Evolutionary conservation across 164 flowering plant species (phyloP).

Genomic region (Piper betle): DNA sequence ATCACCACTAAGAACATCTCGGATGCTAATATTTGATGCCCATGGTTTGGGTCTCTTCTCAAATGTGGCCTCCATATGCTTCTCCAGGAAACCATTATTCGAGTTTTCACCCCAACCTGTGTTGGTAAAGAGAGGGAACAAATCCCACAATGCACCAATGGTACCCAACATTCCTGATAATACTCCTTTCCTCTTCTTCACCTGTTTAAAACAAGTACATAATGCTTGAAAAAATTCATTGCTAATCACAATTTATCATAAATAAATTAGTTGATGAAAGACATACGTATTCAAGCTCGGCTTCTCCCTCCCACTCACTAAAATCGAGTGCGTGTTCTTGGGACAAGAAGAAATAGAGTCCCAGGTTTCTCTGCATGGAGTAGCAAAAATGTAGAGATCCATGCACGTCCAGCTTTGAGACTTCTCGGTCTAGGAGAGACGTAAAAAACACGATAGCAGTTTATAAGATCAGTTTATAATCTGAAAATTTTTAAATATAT

Average conservation of each 20-base stretch:
- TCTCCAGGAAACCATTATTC: constrained; percentile 70
- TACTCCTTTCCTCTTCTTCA: constrained; percentile 62
- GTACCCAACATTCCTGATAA: constrained; percentile 97
- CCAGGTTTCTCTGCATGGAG: constrained; percentile 97
- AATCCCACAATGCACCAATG: constrained; percentile 90
- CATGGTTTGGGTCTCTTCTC: constrained; percentile 79
- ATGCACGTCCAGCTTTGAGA: constrained; percentile 99
- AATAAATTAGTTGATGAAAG: not conserved
- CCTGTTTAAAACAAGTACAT: constrained; percentile 24
- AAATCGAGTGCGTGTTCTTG: constrained; percentile 82
- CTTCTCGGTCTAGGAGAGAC: too few relatives aligned
- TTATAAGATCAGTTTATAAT: too few relatives aligned
- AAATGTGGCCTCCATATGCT: constrained; percentile 83
- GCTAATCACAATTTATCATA: too few relatives aligned
- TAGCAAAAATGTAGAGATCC: constrained; percentile 96
- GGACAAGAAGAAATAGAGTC: constrained; percentile 59
- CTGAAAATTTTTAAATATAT: too few relatives aligned
- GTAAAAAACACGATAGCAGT: too few relatives aligned
- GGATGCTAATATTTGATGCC: constrained; percentile 58
- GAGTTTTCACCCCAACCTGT: constrained; percentile 93
- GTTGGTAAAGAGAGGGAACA: constrained; percentile 78
- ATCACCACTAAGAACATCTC: constrained; percentile 89
- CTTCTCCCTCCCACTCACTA: constrained; percentile 71
- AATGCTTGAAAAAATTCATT: too few relatives aligned
- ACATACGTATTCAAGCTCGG: constrained; percentile 83